Conservation (phyloP, 352 stramenopile species). For the Phytophthora sojae region DNA sequence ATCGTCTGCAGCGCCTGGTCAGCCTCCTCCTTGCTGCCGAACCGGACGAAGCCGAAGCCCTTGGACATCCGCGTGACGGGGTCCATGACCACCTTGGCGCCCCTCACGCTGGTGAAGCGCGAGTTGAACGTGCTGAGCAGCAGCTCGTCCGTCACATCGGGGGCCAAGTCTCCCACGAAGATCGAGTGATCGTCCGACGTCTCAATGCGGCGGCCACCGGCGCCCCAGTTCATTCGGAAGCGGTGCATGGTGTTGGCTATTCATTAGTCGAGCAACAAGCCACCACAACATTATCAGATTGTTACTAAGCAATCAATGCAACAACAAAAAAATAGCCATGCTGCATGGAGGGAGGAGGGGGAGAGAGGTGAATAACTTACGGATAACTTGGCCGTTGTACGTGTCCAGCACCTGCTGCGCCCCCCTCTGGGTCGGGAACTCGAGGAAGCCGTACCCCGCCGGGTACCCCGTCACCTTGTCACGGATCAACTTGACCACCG, state of each 20-base stretch:
- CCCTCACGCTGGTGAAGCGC: conserved; percentile 83
- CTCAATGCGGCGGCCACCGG: conserved; percentile 87
- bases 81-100: conserved; percentile 93
- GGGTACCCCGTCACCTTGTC: conserved; percentile 91
- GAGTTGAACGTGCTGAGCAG: conserved; percentile 86
- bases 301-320: background rate
- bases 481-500: conserved; percentile 91
- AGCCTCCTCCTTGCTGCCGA: conserved; percentile 88
- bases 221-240: conserved; percentile 94
- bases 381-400: conserved; percentile 89
- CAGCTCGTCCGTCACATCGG: conserved; percentile 89
- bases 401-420: conserved; percentile 88
- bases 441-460: conserved; percentile 92
- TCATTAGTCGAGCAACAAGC: conserved; percentile 9
- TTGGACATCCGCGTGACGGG: conserved; percentile 90
- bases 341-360: too few species aligned
- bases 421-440: conserved; percentile 86
- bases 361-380: conserved; percentile 44
- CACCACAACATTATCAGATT: conserved; percentile 15
- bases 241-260: conserved; percentile 88
- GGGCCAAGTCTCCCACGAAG: conserved; percentile 92
- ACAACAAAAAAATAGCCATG: background rate
- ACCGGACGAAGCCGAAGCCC: conserved; percentile 93
- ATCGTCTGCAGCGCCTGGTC: conserved; percentile 91
- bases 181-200: conserved; percentile 89